Evolutionary conservation across 108 stramenopile genomes (phyloP), one percentile per base, ranked within the genome.

Genomic region (Discostella pseudostelligera): DNA sequence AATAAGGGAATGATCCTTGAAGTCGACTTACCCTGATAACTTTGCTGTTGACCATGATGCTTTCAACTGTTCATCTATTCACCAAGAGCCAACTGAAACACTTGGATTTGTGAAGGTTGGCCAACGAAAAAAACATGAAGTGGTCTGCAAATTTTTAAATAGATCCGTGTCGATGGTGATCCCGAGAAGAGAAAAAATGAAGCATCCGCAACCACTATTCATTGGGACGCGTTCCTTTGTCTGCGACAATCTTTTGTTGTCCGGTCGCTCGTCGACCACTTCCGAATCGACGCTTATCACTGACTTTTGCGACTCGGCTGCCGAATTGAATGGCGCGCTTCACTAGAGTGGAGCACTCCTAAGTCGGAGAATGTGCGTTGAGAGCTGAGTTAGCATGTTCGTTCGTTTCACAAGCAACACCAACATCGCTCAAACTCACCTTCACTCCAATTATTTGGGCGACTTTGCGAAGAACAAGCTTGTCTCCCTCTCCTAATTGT

Each of bases 251-350:
- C 55, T 56, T 56, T 3, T 19, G 26, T 20, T 56, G 29, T 16
- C 90, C 86, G 35, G 72, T 84, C 12, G 89, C 93, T 53, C 70
- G 74, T n/a, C 93, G 80, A 22, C 88, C 78, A 37, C 89, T 89
- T n/a, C 96, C 96, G 65, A 88, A 92, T 21, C 85, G 81, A 65
- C 83, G 73, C 19, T 74, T 86, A 65, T 94, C 90, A 58, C 85
- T 85, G 13, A 87, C 73, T 60, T 94, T 87, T 8, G 93, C 88
- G 36, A 97, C 90, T 2, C 95, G 85, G 59, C 88, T 90, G 3
- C 97, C 97, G 65, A 98, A 98, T 67, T 98, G 97, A 44, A 98
- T 95, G 24, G 97, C 97, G 12, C 97, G 81, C 65, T 98, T 98
- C 17, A 89, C 91, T 24, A 96, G 67, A 25, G 50, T 56, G 17